Conservation (phyloP, 2,329 filamentous ascomycete genomes). For the Podosphaera leucotricha region DNA sequence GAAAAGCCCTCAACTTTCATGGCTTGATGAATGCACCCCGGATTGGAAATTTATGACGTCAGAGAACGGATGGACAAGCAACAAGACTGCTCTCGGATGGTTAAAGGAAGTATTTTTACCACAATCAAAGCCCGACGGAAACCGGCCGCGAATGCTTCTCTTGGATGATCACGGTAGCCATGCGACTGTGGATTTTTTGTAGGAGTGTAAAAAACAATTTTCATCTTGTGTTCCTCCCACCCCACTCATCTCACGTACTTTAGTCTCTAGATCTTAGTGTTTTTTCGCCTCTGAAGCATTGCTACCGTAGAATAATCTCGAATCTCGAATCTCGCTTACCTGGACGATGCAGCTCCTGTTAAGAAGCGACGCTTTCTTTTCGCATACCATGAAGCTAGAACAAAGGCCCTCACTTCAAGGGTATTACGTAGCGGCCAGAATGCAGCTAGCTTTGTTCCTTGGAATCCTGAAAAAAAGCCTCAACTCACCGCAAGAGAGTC, state of each 20-base stretch:
- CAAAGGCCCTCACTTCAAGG: neutral
- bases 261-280: neutral
- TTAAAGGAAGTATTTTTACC: constrained; percentile 13
- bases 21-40: constrained; percentile 4
- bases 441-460: neutral
- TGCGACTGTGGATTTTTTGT: neutral
- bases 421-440: neutral
- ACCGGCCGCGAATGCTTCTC: neutral
- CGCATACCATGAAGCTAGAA: neutral
- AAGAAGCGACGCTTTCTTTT: neutral
- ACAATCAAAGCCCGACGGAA: constrained; percentile 5
- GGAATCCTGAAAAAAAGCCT: neutral
- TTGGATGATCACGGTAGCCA: neutral
- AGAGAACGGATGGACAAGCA: constrained; percentile 15
- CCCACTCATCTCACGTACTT: neutral
- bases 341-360: neutral
- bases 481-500: neutral
- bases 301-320: neutral
- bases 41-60: constrained; percentile 10
- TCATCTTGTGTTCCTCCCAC: neutral
- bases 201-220: neutral
- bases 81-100: constrained; percentile 9
- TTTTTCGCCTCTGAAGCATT: neutral
- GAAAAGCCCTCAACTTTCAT: constrained; percentile 2
- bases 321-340: neutral